phyloP scores from a whole-genome alignment of 306 rosid genomes.

The Trifolium fragiferum region DNA sequence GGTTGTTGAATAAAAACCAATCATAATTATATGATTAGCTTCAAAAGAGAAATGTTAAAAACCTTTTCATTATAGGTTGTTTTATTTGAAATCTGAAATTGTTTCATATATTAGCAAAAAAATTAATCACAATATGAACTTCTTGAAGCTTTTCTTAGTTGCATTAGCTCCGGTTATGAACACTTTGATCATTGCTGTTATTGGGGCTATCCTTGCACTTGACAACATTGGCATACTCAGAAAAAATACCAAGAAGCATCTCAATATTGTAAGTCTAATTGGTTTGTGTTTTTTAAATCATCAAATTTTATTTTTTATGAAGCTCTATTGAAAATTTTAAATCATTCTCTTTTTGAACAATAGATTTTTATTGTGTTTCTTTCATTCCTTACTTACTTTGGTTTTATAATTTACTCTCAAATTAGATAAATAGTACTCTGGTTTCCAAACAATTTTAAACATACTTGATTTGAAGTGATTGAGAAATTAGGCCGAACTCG shows the following conservation, averaged over 20 bases:
- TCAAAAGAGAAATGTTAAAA: slow-evolving; percentile 10
- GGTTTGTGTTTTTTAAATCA: not conserved
- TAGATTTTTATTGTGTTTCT: not conserved
- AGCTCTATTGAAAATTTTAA: too few species aligned
- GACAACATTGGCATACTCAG: slow-evolving; percentile 32
- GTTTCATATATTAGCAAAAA: slow-evolving; percentile 17
- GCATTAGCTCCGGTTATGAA: slow-evolving; percentile 46
- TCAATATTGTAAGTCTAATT: slow-evolving; percentile 44
- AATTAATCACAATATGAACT: slow-evolving; percentile 25
- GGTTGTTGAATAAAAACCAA: not conserved
- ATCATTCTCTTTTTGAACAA: not conserved
- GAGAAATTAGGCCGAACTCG: too few species aligned
- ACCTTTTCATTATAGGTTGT: not conserved
- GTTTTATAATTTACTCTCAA: too few species aligned
- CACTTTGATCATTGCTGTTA: slow-evolving; percentile 34
- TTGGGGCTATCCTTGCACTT: slow-evolving; percentile 43
- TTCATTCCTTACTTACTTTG: not conserved
- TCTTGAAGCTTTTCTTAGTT: slow-evolving; percentile 39
- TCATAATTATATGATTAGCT: not conserved
- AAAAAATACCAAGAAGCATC: slow-evolving; percentile 17
- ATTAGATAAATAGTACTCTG: not conserved
- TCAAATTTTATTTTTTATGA: not conserved
- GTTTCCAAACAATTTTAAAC: not conserved
- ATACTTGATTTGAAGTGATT: too few species aligned
- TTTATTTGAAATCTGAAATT: not conserved